A percentile compares a stretch with the other conserved stretches of the same genome.
Conservation (phyloP, 176 grass and related monocot species). For the Alopecurus myosuroides region DNA sequence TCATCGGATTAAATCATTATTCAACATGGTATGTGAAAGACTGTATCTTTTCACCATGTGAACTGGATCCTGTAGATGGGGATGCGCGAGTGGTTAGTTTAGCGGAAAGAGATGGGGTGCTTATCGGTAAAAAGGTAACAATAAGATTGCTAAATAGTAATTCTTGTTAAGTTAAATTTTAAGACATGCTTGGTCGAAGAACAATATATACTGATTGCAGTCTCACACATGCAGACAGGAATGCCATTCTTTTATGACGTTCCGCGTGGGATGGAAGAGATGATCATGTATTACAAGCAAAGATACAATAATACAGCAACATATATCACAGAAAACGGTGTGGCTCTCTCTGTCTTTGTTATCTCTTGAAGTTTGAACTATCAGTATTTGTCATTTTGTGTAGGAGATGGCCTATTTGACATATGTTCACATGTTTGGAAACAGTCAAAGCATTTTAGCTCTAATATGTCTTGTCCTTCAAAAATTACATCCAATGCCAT, state of each 20-base stretch:
- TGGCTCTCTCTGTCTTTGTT: neutral
- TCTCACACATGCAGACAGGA: constrained; percentile 46
- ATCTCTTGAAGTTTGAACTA: neutral
- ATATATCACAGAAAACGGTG: constrained; percentile 81
- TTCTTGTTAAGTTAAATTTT: neutral
- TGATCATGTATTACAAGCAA: constrained; percentile 57
- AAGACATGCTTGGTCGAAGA: neutral
- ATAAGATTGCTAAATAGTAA: neutral
- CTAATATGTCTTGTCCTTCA: neutral
- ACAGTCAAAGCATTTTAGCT: neutral
- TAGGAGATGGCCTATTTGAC: neutral
- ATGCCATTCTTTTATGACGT: constrained; percentile 10
- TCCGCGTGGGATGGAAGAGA: constrained; percentile 57
- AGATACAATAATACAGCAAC: constrained; percentile 71
- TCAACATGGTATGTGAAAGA: constrained; percentile 44
- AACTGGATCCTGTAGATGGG: constrained; percentile 19
- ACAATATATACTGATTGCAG: neutral
- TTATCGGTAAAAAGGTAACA: constrained; percentile 41
- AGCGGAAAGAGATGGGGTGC: constrained; percentile 25
- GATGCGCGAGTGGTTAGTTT: constrained; percentile 28
- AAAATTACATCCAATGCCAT: neutral
- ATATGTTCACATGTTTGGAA: neutral
- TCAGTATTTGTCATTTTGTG: neutral
- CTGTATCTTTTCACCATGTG: constrained; percentile 54
- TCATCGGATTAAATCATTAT: constrained; percentile 76